Evolutionary conservation across 169 alveolate genomes (phyloP), one percentile per base, ranked within the genome.

Genomic region (Plasmodium gallinaceum): DNA sequence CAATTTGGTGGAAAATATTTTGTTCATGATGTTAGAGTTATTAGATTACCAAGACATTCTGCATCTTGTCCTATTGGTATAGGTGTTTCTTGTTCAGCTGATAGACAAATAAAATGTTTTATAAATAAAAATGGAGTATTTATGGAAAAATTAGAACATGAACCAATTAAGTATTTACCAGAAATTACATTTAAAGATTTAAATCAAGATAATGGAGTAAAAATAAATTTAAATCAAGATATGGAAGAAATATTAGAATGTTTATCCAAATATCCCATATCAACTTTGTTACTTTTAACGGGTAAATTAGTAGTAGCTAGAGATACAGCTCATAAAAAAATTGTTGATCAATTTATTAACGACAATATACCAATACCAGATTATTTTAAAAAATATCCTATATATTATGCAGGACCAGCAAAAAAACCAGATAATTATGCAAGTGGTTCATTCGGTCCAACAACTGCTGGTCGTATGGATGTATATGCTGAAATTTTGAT

Each of bases 21-120:
- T 91, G 90, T 96, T 64, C 98, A 96, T 61, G 98, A 96, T 70
- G 98, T 96, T 39, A 92, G 98, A 32, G 97, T 96, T 26, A 90
- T 96, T 57, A 75, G 98, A 20, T 92, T 96, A 62, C 98, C 98
- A 42, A 68, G 98, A 37, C 98, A 96, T 85, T 97, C 97, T 5
- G 98, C 97, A 5, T 95, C 97, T 5, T 94, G 97, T 48, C 98
- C 98, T 2, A 95, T 96, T 52, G 96, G 96, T 76, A 94, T 96
- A 32, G 98, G 98, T 45, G 97, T 96, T n/a, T 95, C 97, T 9
- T 96, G 98, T 88, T 95, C 97, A 7, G 98, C 98, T 8, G 98
- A 96, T 89, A 71, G 98, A 46, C 98, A 96, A 71, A 91, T 94
- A 7, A 90, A 94, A 86, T 95, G 94, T 26, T 45, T 88, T 18